phyloP scores from a whole-genome alignment of 495 filamentous ascomycete genomes.

The Ramalina peruviana region DNA sequence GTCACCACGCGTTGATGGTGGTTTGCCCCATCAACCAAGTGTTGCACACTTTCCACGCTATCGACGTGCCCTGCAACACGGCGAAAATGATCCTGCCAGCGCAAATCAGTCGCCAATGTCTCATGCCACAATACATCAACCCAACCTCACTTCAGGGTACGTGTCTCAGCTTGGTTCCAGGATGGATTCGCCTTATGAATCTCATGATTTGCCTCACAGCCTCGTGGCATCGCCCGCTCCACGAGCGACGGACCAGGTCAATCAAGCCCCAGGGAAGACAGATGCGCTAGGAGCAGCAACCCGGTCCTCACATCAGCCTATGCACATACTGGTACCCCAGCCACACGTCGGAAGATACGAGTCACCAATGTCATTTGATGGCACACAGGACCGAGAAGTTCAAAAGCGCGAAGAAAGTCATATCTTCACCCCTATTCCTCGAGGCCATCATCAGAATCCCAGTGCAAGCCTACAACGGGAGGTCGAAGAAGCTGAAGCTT shows the following conservation, averaged over 20 bases:
- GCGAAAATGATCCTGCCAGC: slow-evolving; percentile 23
- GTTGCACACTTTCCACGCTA: slow-evolving; percentile 27
- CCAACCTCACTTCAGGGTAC: slow-evolving; percentile 42
- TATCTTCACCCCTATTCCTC: slow-evolving; percentile 52
- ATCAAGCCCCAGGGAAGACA: too few relatives aligned
- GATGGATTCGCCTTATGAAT: slow-evolving; percentile 39
- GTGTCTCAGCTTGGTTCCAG: slow-evolving; percentile 36
- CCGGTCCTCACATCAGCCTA: too few relatives aligned
- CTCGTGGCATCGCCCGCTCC: too few relatives aligned
- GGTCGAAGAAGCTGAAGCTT: slow-evolving; percentile 64
- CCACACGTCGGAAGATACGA: too few relatives aligned
- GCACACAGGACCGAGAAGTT: too few relatives aligned
- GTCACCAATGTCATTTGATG: too few relatives aligned
- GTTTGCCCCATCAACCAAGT: slow-evolving; percentile 12
- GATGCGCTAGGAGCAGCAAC: too few relatives aligned
- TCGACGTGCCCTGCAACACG: slow-evolving; percentile 34
- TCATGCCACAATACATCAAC: slow-evolving; percentile 10
- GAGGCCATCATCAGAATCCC: slow-evolving; percentile 49
- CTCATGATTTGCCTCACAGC: slow-evolving; percentile 15
- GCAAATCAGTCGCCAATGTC: slow-evolving; percentile 27
- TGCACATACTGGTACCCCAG: too few relatives aligned
- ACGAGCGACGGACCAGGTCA: slow-evolving; percentile 42
- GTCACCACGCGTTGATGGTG: slow-evolving; percentile 35
- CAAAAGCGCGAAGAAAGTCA: slow-evolving; percentile 15
- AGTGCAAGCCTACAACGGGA: slow-evolving; percentile 70